Evolutionary conservation across 108 stramenopile genomes (phyloP), one percentile per base, ranked within the genome.

Genomic region (Cyclostephanos tholiformis): DNA sequence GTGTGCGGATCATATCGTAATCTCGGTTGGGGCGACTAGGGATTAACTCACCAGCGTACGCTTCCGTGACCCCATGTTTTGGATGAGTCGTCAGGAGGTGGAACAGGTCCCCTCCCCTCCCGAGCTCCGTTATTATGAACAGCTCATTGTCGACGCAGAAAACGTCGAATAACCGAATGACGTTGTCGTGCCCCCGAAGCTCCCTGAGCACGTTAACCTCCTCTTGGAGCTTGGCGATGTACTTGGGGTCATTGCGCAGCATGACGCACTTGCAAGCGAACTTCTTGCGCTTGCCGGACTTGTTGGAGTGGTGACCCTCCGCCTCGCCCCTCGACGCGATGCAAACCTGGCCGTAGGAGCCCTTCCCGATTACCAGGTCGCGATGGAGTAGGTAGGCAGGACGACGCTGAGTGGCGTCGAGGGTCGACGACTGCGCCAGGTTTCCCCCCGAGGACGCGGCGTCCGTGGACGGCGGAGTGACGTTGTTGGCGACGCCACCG

Each of bases 261-360:
- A 91, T 85, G 82, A 96, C 95, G 63, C 92, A 96, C 72, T 96
- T 96, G 77, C 95, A 93, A 6, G 95, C 92, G 76, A 96, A 96
- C 76, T 96, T 96, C 66, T 93, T 93, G 26, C 92, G 77, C 67
- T 96, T 96, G 17, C 91, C 91, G 16, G 88, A 85, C 46, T 69
- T 68, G 29, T 48, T 53, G 32, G 69, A 73, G 29, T 74, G 66
- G 49, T 90, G 88, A 11, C 88, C 89, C 53, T 55, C 53, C 26
- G 53, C 53, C 72, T 91, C 94, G 19, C 92, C 95, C 25, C 92
- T 56, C 23, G 89, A 91, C 17, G 95, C 95, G 68, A 96, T 96
- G 70, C 95, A 96, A 12, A 96, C 95, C 65, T 96, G 95, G 13
- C 95, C 95, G 69, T 94, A 96, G 26, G 91, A 92, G 12, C 95